Base-by-base conservation (phyloP, 495 filamentous ascomycete genomes). In the Lasiosphaeris hirsuta region DNA sequence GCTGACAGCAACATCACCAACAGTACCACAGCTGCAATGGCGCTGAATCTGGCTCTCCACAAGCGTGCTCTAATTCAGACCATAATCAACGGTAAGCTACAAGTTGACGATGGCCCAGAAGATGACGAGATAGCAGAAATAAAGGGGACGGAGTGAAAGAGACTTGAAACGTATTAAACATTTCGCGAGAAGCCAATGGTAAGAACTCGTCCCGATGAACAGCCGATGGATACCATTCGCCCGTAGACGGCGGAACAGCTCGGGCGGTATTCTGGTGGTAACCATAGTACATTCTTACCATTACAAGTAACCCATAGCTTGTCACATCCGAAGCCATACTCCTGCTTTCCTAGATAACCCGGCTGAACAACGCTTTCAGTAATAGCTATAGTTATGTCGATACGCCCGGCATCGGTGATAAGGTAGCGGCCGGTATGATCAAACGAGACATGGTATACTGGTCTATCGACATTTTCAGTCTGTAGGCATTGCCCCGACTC, bases 231-330 rank as follows among this genome's bases (percentile, higher is more conserved):
- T 56, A 57, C 35, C 39, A 46, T 61, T 47, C 15, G 46, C 47
- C 35, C 59, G 41, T 51, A 53, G 47, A 57, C 41, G 14, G 48
- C 47, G 18, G 33, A 51, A 42, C 59, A 43, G 23, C 0, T 47
- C 30, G 59, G 52, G 70, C 62, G 63, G 57, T 71, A 65, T 46
- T 66, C 61, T 1, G 51, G 18, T 53, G 63, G 65, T 44, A 70
- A 56, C 61, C 68, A 68, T 8, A 68, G 19, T 33, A 59, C 56
- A 19, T 63, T 63, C 54, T 57, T 30, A 5, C 23, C 23, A 30
- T 30, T 30, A 5, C 23, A 61, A 33, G 62, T 60, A 51, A 69
- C 61, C 64, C 64, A 69, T 13, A 48, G 63, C 40, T 17, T 10
- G 38, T 58, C 52, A 40, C 40, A 5, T 23, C 37, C 57, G 35